Evolutionary conservation across 805 yeast genomes (phyloP), one percentile per base, ranked within the genome.

Genomic region (Grigorovia jiainica): DNA sequence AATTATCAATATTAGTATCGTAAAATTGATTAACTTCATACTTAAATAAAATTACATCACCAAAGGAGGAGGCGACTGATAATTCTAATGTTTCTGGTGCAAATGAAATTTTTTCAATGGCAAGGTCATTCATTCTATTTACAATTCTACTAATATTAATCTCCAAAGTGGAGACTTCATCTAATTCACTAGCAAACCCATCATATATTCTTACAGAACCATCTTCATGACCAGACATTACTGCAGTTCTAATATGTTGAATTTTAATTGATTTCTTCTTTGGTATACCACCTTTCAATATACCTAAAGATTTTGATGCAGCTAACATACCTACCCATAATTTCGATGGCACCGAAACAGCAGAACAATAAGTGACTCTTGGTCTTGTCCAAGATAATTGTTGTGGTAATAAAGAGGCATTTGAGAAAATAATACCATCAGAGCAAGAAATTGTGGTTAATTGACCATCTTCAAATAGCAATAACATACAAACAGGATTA

Each of bases 131-230:
- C 0, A 72, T 63, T 38, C 70, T 65, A 45, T 69, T 67, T 31
- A 79, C 49, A 11, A 78, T 68, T 34, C 66, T 64, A 1, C 77
- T 62, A 9, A 80, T 65, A 51, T 76, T 73, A 30, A 81, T 70
- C 47, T 79, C 84, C 48, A 82, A 64, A 3, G 78, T 78, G 6
- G 74, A 65, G 7, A 73, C 64, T 32, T 78, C 79, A 43, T 72
- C 78, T 6, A 79, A 53, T 47, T 85, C 95, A 17, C 83, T 82
- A 43, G 79, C 76, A 0, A 94, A 78, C 0, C 87, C 80, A 62
- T 90, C 95, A 78, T 87, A 80, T 8, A 90, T 67, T 41, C 96
- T 71, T 0, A 92, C 76, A 29, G 80, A 73, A 0, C 97, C 97
- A 57, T 82, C 82, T 29, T 79, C 75, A 55, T 92, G 95, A 0